phyloP scores from a whole-genome alignment of 148 eudicot genomes.

The Polygonum aviculare region DNA sequence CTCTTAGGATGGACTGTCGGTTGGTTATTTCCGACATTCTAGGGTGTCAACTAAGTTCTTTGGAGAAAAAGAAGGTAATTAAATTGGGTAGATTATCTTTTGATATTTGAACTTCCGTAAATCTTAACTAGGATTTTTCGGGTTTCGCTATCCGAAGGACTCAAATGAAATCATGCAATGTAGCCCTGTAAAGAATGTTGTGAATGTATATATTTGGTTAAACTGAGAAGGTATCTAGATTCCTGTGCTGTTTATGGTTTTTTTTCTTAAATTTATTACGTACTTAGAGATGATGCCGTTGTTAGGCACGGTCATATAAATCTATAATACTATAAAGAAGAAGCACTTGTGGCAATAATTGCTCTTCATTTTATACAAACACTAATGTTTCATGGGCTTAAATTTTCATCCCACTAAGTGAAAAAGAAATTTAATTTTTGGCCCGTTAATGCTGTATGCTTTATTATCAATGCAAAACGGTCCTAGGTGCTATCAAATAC shows the following conservation, averaged over 20 bases:
- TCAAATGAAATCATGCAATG: background rate
- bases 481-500: too few species aligned
- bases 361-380: too few species aligned
- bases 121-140: background rate
- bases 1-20: conserved; percentile 88
- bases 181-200: background rate
- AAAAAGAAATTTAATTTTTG: too few species aligned
- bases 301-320: too few species aligned
- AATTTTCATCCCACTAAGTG: too few species aligned
- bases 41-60: background rate
- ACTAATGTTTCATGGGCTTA: too few species aligned
- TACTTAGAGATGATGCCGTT: too few species aligned
- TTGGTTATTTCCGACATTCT: conserved; percentile 59
- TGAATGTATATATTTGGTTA: background rate
- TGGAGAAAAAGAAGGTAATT: background rate
- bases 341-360: too few species aligned
- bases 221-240: background rate
- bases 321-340: too few species aligned
- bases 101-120: background rate
- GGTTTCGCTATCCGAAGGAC: background rate
- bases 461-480: too few species aligned
- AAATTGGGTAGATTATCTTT: background rate
- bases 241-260: background rate
- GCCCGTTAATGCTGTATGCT: too few species aligned
- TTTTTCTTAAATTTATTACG: too few species aligned